Percentiles rank a stretch among this genome's conserved stretches.
Evolutionary conservation across 2,329 filamentous ascomycete genomes (phyloP).

Genomic region (Teratosphaeria nubilosa): DNA sequence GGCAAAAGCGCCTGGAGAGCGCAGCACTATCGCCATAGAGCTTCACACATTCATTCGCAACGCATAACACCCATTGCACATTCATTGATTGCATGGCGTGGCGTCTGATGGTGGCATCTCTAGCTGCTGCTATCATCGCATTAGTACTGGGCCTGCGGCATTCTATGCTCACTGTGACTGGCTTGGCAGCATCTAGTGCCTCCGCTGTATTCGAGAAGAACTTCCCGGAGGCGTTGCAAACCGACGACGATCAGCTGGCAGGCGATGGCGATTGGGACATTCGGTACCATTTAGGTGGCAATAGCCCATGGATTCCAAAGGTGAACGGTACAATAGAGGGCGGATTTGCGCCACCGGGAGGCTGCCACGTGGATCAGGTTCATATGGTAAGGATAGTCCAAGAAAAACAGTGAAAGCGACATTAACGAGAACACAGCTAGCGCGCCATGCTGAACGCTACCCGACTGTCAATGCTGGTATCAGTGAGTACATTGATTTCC

Average conservation of each 20-base stretch:
- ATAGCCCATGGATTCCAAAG: slow-evolving; percentile 47
- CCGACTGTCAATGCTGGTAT: slow-evolving; percentile 42
- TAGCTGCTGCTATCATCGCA: not conserved
- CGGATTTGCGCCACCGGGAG: slow-evolving; percentile 35
- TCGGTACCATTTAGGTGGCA: slow-evolving; percentile 44
- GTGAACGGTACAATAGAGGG: slow-evolving; percentile 30
- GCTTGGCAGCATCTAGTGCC: not conserved
- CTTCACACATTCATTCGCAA: not conserved
- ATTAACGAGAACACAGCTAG: slow-evolving; percentile 33
- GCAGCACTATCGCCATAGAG: not conserved
- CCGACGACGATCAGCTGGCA: not conserved
- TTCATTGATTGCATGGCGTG: not conserved
- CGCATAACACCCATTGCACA: not conserved
- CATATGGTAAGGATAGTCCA: slow-evolving; percentile 40
- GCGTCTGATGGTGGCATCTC: not conserved
- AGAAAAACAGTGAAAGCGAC: not conserved
- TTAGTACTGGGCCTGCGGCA: not conserved
- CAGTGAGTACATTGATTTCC: slow-evolving; percentile 30
- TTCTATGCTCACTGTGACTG: not conserved
- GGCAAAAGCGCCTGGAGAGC: not conserved
- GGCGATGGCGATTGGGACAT: slow-evolving; percentile 33
- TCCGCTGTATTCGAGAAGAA: not conserved
- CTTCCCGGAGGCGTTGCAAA: not conserved
- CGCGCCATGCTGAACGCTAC: slow-evolving; percentile 49
- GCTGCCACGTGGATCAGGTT: slow-evolving; percentile 46